These are phyloP conservation scores for Nigrospora oryzae DNA, from an alignment of 2,329 filamentous ascomycete species.

Conservation along the genomic window DNA sequence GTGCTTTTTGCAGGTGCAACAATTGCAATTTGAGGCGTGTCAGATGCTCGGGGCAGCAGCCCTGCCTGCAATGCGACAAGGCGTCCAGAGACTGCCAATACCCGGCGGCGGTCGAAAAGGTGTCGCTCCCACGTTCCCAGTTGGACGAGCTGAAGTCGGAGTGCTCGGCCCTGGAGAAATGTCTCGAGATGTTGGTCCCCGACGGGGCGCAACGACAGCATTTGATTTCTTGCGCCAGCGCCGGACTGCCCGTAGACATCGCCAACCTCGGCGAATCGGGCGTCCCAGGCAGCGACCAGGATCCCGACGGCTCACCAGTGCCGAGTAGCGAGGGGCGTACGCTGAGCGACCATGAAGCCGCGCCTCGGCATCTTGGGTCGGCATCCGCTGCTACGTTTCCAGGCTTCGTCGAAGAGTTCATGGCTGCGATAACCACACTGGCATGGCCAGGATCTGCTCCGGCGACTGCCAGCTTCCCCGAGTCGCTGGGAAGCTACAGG, in stretches of 20 bases:
- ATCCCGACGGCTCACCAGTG: slow-evolving; percentile 1
- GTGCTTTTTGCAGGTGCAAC: slow-evolving; percentile 33
- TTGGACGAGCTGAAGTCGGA: slow-evolving; percentile 30
- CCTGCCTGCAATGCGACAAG: slow-evolving; percentile 35
- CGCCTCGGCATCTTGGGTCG: slow-evolving; percentile 36
- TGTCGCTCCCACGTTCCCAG: slow-evolving; percentile 31
- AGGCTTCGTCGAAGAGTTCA: slow-evolving; percentile 38
- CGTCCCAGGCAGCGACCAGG: not conserved
- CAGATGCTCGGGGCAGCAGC: slow-evolving; percentile 41
- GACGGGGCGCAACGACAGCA: slow-evolving; percentile 22
- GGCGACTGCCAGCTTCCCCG: slow-evolving; percentile 24
- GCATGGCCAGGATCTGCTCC: slow-evolving; percentile 12
- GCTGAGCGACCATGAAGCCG: slow-evolving; percentile 34
- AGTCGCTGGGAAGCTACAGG: slow-evolving; percentile 34
- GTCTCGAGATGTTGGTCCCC: slow-evolving; percentile 26
- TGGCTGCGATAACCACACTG: slow-evolving; percentile 28
- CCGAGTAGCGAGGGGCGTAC: slow-evolving; percentile 27
- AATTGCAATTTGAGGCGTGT: slow-evolving; percentile 43
- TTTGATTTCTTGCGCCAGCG: not conserved
- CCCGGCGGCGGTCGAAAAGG: slow-evolving; percentile 32
- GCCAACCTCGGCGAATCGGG: not conserved
- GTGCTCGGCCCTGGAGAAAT: slow-evolving; percentile 30
- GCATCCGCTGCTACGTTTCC: slow-evolving; percentile 42
- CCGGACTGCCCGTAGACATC: not conserved
- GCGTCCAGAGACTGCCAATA: slow-evolving; percentile 38